Evolutionary conservation across 129 eudicot genomes (phyloP).

Genomic region (Arctium lappa): DNA sequence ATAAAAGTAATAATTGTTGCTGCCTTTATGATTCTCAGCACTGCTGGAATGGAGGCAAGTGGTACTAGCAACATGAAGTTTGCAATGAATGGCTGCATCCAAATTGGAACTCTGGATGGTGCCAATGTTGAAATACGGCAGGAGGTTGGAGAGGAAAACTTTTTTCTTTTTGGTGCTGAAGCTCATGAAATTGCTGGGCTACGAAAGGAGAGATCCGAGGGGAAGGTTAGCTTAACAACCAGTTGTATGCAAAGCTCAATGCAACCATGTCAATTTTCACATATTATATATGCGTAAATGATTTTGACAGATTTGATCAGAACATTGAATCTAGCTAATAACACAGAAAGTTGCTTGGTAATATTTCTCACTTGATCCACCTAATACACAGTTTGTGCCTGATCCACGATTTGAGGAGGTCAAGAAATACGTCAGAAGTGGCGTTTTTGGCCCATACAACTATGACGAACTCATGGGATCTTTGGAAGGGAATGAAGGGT

Average conservation of each 20-base stretch:
- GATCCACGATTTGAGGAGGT: constrained; percentile 68
- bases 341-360: not conserved
- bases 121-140: constrained; percentile 70
- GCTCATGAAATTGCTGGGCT: constrained; percentile 60
- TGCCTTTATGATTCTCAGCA: constrained; percentile 29
- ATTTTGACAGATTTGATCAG: not conserved
- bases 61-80: constrained; percentile 85
- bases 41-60: constrained; percentile 84
- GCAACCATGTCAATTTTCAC: not conserved
- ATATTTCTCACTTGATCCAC: not conserved
- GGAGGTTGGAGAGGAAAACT: constrained; percentile 68
- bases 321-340: not conserved
- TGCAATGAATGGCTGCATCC: constrained; percentile 68
- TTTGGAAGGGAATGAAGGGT: constrained; percentile 72
- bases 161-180: constrained; percentile 65
- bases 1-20: constrained; percentile 5
- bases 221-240: constrained; percentile 37
- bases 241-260: not conserved
- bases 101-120: constrained; percentile 67
- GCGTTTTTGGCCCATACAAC: constrained; percentile 54
- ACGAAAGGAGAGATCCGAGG: constrained; percentile 58
- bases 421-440: constrained; percentile 58
- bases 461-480: constrained; percentile 72
- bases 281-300: not conserved
- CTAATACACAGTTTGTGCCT: constrained; percentile 54